Evolutionary conservation across 306 rosid genomes (phyloP), one percentile per base, ranked within the genome.

Genomic region (Cicer judaicum): DNA sequence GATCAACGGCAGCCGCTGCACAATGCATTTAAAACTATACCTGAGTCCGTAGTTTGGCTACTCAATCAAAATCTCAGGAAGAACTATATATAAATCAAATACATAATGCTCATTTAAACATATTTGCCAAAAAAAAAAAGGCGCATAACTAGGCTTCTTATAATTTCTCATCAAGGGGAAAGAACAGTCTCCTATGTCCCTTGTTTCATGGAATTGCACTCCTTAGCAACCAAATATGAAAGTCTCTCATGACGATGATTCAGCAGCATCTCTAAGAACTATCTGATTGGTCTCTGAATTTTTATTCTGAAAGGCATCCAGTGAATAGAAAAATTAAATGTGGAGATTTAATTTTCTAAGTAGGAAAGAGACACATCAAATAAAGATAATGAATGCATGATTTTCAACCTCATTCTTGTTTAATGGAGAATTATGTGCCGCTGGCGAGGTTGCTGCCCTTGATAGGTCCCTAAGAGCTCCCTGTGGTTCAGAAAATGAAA

Each of bases 391-490:
- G 24, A 14, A 50, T 12, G 49, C 47, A 67, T 44, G 59, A 10
- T 49, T 66, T 52, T 61, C n/a, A 14, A 88, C 88, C 88, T 80
- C 87, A 40, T 83, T 86, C 73, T 82, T 84, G 74, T 66, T 86
- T 54, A 80, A 40, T 38, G 88, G 64, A 68, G 91, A 64, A 77
- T 67, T 76, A 9, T 81, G 84, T 79, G 80, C 89, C 19, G 79
- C 89, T 19, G 84, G 79, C 49, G 82, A 69, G 47, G 86, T 70
- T 75, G 81, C 75, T 41, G 90, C 75, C 77, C 83, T 88, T 13
- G 92, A 77, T 59, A 81, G 84, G 82, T 90, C 96, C 87, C 90
- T 87, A 62, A 90, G 85, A 62, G 89, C 81, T 79, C 96, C 89
- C 96, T 90, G 60, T 6, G 56, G 63, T 78, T 71, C 76, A 77